A percentile compares a stretch with the other conserved stretches of the same genome.
These are phyloP conservation scores for Carnegiea gigantea DNA, from an alignment of 179 eudicot species.

Conservation along the genomic window DNA sequence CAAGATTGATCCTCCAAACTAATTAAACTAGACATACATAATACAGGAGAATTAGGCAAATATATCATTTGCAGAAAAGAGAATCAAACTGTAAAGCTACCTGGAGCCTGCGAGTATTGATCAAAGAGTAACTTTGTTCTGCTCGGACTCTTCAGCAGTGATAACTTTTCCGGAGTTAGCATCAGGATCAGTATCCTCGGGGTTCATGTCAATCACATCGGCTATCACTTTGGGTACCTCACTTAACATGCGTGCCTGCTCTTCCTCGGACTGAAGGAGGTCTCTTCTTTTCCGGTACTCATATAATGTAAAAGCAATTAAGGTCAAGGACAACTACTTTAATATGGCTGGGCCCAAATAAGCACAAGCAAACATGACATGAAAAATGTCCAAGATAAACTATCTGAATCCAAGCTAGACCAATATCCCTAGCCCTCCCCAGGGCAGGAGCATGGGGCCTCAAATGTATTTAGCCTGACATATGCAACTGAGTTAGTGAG, in stretches of 20 bases:
- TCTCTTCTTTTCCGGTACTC: slow-evolving; percentile 34
- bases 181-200: slow-evolving; percentile 19
- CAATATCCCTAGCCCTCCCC: too few species aligned
- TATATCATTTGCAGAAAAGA: not conserved
- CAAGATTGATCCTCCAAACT: too few species aligned
- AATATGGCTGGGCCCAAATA: not conserved
- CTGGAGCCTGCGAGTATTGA: slow-evolving; percentile 7
- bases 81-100: slow-evolving; percentile 9
- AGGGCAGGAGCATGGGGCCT: too few species aligned
- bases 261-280: slow-evolving; percentile 38
- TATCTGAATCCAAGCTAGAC: too few species aligned
- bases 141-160: slow-evolving; percentile 7
- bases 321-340: slow-evolving; percentile 34
- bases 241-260: slow-evolving; percentile 35
- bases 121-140: slow-evolving; percentile 3
- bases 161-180: slow-evolving; percentile 7
- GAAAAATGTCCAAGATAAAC: too few species aligned
- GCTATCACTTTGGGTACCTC: slow-evolving; percentile 40
- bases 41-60: not conserved
- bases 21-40: not conserved
- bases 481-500: too few species aligned
- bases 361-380: not conserved
- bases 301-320: slow-evolving; percentile 28
- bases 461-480: too few species aligned
- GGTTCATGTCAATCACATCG: slow-evolving; percentile 29